Evolutionary conservation across 2,329 filamentous ascomycete species (phyloP), one percentile per base, ranked within the genome.

Genomic region (Colletotrichum echinochloae): DNA sequence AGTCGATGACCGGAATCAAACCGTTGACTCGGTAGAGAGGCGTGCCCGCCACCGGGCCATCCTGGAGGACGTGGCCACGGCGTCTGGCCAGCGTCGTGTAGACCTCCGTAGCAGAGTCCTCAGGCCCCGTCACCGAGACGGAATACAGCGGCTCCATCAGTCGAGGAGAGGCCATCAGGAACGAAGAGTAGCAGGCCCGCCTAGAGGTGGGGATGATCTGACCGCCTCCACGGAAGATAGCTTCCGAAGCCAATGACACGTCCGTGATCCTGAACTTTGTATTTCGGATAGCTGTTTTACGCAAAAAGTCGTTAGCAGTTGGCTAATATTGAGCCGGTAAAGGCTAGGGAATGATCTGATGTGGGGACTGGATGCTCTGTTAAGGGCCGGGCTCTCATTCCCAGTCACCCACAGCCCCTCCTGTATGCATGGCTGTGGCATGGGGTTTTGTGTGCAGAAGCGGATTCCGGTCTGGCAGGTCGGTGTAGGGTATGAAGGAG

Each of bases 181-280:
- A 99, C 20, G 94, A 96, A 8, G 92, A 95, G 82, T 99, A 99
- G 81, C 96, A 95, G 14, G 96, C 94, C 66, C 96, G 90, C 64
- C 96, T 91, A 69, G 95, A 91, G 1, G 96, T 98, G 55, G 96
- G 96, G 79, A 99, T 99, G 78, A 99, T 97, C 81, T 99, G 96
- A 54, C 96, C 96, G 74, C 95, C 95, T 67, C 96, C 96, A 61
- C 96, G 90, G 86, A 94, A 97, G 78, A 99, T 98, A 61, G 95
- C 92, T 82, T 98, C 94, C 61, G 90, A 87, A 14, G 95, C 95
- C 26, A 99, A 87, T 51, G 92, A 87, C 64, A 97, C 90, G 78
- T 98, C 95, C 72, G 95, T 98, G 77, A 99, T 90, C 79, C 95
- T 94, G 88, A 99, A 99, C 79, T 97, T 98, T 75, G 94, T 94